These are phyloP conservation scores for barrel medic (Medicago truncatula) DNA, from an alignment of 306 rosid species.

Conservation along the genomic window DNA sequence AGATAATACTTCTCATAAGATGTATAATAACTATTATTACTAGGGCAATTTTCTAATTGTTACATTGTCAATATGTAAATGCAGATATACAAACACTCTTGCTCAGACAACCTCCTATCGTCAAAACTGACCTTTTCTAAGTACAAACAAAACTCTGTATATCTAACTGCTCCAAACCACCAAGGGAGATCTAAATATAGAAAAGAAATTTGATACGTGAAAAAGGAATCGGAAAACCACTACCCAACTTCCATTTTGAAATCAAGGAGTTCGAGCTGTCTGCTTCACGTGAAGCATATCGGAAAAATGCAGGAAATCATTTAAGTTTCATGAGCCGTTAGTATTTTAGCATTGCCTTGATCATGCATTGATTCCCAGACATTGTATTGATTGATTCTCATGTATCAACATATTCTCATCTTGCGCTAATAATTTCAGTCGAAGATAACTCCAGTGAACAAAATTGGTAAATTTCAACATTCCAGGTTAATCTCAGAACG, in stretches of 20 bases:
- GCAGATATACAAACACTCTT: constrained; percentile 31
- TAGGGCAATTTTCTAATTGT: constrained; percentile 21
- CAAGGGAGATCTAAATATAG: constrained; percentile 3
- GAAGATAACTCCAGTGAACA: constrained; percentile 29
- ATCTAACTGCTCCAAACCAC: not conserved
- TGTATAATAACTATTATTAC: constrained; percentile 14
- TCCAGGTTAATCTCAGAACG: constrained; percentile 56
- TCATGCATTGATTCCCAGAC: not conserved
- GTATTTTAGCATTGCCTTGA: constrained; percentile 19
- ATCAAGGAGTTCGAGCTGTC: constrained; percentile 1
- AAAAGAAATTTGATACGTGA: not conserved
- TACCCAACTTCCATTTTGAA: constrained; percentile 13
- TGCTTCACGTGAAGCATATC: constrained; percentile 18
- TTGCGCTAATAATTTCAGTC: constrained; percentile 13
- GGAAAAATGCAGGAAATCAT: constrained; percentile 29
- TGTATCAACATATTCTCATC: not conserved
- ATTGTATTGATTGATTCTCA: constrained; percentile 6
- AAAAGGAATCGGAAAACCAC: constrained; percentile 16
- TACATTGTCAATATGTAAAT: constrained; percentile 8
- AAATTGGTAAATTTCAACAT: constrained; percentile 37
- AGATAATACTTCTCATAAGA: not conserved
- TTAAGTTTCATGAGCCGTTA: not conserved
- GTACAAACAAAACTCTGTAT: constrained; percentile 6
- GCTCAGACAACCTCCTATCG: constrained; percentile 22
- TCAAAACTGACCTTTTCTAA: constrained; percentile 36